Conservation (phyloP, 345 rosid genomes). For the Syzygium jambos region DNA sequence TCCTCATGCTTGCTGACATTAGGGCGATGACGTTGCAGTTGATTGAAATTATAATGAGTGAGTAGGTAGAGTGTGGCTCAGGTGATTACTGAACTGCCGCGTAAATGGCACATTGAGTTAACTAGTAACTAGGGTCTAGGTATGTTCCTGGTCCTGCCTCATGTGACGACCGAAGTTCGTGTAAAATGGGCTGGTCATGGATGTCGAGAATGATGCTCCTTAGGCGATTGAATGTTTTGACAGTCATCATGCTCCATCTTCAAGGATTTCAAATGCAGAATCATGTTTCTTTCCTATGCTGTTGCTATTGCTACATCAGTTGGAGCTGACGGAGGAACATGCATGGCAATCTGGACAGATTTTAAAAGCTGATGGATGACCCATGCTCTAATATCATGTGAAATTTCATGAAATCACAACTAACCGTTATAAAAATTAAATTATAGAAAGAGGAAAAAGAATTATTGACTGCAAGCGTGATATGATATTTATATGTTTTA, state of each 20-base stretch:
- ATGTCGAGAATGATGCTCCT: not conserved
- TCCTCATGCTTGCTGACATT: not conserved
- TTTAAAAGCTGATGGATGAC: too few species aligned
- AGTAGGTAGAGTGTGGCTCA: not conserved
- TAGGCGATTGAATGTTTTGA: not conserved
- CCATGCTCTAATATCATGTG: too few species aligned
- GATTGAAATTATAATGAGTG: not conserved
- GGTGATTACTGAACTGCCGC: not conserved
- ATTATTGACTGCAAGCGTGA: not conserved
- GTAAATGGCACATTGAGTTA: not conserved
- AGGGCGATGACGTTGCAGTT: not conserved
- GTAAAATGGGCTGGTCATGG: not conserved
- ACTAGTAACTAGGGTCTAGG: not conserved
- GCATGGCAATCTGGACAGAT: not conserved
- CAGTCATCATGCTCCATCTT: not conserved
- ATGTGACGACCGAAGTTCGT: not conserved
- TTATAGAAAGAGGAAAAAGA: not conserved
- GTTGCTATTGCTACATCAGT: not conserved
- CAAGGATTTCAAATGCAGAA: not conserved
- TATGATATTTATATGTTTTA: not conserved
- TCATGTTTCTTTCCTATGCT: not conserved
- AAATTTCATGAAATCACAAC: rapidly evolving
- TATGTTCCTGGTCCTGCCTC: not conserved
- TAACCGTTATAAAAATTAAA: rapidly evolving
- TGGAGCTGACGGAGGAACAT: not conserved